Evolutionary conservation across 768 basidiomycete species (phyloP), one percentile per base, ranked within the genome.

Genomic region (Lepiota brunneoincarnata): DNA sequence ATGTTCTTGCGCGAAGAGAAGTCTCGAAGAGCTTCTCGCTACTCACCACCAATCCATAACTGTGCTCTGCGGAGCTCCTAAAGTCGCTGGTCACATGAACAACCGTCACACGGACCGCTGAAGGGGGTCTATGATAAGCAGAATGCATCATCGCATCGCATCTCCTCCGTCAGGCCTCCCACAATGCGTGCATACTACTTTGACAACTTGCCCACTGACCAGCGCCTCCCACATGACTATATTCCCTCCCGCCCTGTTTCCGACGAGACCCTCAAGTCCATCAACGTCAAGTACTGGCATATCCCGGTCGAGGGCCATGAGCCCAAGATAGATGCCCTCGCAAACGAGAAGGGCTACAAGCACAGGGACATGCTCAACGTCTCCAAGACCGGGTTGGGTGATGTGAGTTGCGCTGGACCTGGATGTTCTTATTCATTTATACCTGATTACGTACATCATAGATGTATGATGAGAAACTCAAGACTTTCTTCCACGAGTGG

Each of bases 401-500:
- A 91, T 54, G 75, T 81, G 58, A 20, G 74, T 69, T n/a, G 31
- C 20, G n/a, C 28, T 28, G 35, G 26, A 20, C 42, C n/a, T 43
- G 20, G 3, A 45, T 20, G 31, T 42, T 42, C 38, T 12, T n/a
- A 14, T 20, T 44, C 21, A 14, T 45, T 18, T 21, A 9, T 40
- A 34, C 35, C 43, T n/a, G 35, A 23, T 14, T 26, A 48, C 18
- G 11, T 55, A 49, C 35, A 54, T 17, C 11, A 24, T 48, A 78
- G 73, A 61, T 72, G 6, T 96, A 92, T 69, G 93, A 97, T 62
- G 64, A 76, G 20, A 93, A 89, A 70, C 80, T 96, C 65, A 88
- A 89, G 66, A 75, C 65, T 0, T 95, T 96, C 70, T 95, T 90
- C 61, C 76, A 87, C 50, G 92, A 94, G 90, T 91, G 61, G 56